Percentiles rank a stretch among this genome's conserved stretches.
Conservation (phyloP, 805 yeast species). For the Candida arabinofermentans region DNA sequence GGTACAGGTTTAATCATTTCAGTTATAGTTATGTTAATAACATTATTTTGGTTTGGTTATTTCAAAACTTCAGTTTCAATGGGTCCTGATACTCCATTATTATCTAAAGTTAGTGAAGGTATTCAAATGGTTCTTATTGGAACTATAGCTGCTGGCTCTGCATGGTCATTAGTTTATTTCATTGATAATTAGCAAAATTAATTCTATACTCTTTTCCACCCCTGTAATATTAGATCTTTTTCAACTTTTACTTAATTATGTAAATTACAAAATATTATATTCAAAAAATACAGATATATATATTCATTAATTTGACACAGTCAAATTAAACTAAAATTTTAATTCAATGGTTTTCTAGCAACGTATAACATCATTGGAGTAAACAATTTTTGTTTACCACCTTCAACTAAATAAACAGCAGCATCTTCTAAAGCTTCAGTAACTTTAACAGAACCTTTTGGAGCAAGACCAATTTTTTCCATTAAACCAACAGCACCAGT, state of each 20-base stretch:
- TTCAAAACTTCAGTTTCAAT: conserved; percentile 80
- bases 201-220: background rate
- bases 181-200: conserved; percentile 41
- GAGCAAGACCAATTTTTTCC: conserved; percentile 85
- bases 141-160: conserved; percentile 96
- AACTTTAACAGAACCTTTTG: conserved; percentile 87
- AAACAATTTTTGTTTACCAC: conserved; percentile 85
- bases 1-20: conserved; percentile 72
- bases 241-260: background rate
- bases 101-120: conserved; percentile 70
- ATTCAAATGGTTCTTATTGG: conserved; percentile 92
- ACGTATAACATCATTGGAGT: conserved; percentile 98
- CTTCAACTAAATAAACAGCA: conserved; percentile 89
- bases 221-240: background rate
- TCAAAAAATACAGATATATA: background rate
- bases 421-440: conserved; percentile 95
- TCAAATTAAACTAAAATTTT: background rate
- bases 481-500: conserved; percentile 74
- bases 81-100: conserved; percentile 66
- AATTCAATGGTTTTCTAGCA: conserved; percentile 69
- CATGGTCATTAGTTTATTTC: conserved; percentile 84
- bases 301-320: background rate
- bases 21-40: conserved; percentile 75
- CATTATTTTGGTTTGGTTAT: conserved; percentile 84
- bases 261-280: background rate